Evolutionary conservation across 192 early-diverging fungal genomes (phyloP).

Genomic region (Coemansia sp.): DNA sequence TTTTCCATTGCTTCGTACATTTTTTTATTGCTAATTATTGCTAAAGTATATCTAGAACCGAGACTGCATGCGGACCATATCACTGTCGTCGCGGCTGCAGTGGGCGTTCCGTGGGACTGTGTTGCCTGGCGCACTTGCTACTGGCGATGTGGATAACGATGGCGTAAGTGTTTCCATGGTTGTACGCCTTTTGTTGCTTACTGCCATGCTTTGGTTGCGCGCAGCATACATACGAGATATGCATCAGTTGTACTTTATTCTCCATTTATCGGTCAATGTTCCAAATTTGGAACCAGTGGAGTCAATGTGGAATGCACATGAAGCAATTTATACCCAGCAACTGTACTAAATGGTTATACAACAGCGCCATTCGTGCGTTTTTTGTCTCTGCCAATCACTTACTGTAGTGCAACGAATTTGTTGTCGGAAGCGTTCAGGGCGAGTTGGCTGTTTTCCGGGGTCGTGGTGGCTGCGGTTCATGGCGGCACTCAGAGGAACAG

Average conservation of each 20-base stretch:
- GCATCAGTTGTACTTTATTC: neutral
- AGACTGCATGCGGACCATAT: conserved; percentile 44
- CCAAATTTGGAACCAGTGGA: neutral
- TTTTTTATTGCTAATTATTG: neutral
- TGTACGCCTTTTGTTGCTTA: neutral
- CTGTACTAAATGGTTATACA: neutral
- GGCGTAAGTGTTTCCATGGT: conserved; percentile 31
- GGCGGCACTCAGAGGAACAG: conserved; percentile 47
- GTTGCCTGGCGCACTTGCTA: conserved; percentile 47
- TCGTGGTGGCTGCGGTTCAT: conserved; percentile 49
- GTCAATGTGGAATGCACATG: neutral
- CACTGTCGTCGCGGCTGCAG: conserved; percentile 51
- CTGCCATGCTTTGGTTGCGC: neutral
- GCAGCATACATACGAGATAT: neutral
- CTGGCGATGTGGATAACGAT: conserved; percentile 55
- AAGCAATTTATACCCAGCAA: neutral
- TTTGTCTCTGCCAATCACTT: neutral
- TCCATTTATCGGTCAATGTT: neutral
- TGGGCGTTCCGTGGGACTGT: conserved; percentile 55
- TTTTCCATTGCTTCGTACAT: conserved; percentile 1
- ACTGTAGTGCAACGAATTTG: conserved; percentile 56
- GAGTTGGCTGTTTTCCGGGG: conserved; percentile 55
- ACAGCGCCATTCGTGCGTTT: neutral
- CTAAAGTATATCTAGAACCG: neutral
- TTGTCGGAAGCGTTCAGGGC: conserved; percentile 53